A percentile compares a stretch with the other conserved stretches of the same genome.
Conservation (phyloP, 1,284 basidiomycete species). For the Boletellus deceptivus region DNA sequence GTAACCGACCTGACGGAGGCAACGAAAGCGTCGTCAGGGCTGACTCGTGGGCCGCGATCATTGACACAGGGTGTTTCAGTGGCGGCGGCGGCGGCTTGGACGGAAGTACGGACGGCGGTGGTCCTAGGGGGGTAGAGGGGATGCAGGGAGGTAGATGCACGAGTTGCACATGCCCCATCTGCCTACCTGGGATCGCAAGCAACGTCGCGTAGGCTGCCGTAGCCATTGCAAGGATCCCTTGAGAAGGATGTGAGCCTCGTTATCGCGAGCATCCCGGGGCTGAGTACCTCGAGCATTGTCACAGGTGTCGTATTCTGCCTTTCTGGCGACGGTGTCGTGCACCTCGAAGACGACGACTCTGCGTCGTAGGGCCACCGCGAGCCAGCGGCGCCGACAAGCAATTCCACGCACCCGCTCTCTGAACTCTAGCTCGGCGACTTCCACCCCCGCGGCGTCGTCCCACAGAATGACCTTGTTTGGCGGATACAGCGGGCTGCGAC, state of each 20-base stretch:
- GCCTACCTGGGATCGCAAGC: constrained; percentile 84
- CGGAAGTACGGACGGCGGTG: constrained; percentile 35
- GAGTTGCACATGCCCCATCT: constrained; percentile 89
- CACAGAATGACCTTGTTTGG: constrained; percentile 93
- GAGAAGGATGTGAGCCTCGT: constrained; percentile 6
- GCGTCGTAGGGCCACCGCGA: constrained; percentile 79
- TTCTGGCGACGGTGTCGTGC: constrained; percentile 56
- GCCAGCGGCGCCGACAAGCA: constrained; percentile 75
- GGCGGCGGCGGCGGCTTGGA: constrained; percentile 52
- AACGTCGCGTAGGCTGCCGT: constrained; percentile 77
- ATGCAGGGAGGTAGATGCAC: constrained; percentile 82
- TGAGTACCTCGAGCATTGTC: constrained; percentile 79
- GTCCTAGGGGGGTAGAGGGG: constrained; percentile 29
- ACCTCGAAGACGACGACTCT: constrained; percentile 82
- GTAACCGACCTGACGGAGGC: constrained; percentile 73
- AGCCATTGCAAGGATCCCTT: constrained; percentile 83
- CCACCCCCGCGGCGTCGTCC: constrained; percentile 73
- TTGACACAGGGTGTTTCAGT: constrained; percentile 67
- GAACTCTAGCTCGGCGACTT: constrained; percentile 91
- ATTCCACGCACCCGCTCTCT: constrained; percentile 83
- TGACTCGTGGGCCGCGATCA: constrained; percentile 84
- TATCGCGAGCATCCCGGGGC: constrained; percentile 4
- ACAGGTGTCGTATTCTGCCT: constrained; percentile 85
- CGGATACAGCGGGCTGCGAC: constrained; percentile 86
- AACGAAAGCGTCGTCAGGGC: constrained; percentile 77